Percentiles rank a stretch among this genome's conserved stretches.
These are phyloP conservation scores for Cercospora janseana DNA, from an alignment of 2,329 filamentous ascomycete genomes.

Conservation along the genomic window DNA sequence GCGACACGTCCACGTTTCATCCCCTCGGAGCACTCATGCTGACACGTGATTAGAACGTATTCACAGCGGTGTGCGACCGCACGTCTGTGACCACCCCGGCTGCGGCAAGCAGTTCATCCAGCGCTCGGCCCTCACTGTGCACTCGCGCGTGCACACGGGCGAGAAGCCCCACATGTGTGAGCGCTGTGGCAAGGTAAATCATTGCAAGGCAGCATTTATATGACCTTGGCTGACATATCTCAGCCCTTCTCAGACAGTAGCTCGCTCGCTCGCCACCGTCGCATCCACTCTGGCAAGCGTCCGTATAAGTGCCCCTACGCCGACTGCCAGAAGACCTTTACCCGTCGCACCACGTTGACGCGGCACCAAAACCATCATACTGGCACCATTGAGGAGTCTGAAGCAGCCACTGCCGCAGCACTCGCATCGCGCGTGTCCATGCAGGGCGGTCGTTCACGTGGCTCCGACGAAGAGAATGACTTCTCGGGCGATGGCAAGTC, in stretches of 20 bases:
- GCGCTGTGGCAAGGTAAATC: conserved; percentile 83
- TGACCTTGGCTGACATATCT: conserved; percentile 30
- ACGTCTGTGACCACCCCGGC: conserved; percentile 83
- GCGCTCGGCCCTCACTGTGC: conserved; percentile 89
- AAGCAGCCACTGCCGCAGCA: conserved; percentile 81
- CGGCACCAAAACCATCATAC: conserved; percentile 95
- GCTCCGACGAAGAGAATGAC: conserved; percentile 66
- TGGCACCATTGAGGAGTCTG: conserved; percentile 90
- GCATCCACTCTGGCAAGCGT: conserved; percentile 91
- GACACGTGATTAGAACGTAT: conserved; percentile 71
- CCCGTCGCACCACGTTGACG: conserved; percentile 88
- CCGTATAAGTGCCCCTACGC: conserved; percentile 98
- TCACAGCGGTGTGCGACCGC: conserved; percentile 84
- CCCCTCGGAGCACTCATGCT: conserved; percentile 13
- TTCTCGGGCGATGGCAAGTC: conserved; percentile 67
- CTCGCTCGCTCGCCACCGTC: conserved; percentile 85
- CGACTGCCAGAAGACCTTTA: conserved; percentile 98
- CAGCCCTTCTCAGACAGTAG: conserved; percentile 96
- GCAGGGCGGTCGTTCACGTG: conserved; percentile 51
- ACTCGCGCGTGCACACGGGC: conserved; percentile 91
- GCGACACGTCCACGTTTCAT: conserved; percentile 41
- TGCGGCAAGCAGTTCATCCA: conserved; percentile 98
- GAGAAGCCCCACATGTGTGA: conserved; percentile 99
- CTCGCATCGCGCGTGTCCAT: conserved; percentile 59
- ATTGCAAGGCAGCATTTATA: background rate